Conservation (phyloP, 805 yeast species). For the Zygosaccharomyces gambellarensis region DNA sequence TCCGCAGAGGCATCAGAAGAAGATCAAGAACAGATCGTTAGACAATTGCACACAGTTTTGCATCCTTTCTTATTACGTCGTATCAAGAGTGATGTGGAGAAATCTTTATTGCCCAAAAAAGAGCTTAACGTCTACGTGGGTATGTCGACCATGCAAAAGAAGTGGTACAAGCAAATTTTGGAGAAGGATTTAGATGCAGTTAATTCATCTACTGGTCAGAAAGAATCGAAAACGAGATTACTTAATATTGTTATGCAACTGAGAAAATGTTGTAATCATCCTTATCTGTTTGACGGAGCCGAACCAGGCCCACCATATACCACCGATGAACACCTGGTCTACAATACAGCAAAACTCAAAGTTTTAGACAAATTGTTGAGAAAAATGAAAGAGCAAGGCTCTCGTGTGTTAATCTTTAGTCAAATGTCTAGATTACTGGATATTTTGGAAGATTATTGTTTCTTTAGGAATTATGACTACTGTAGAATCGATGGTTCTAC, state of each 20-base stretch:
- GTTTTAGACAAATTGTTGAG: conserved; percentile 64
- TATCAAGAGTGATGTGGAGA: conserved; percentile 77
- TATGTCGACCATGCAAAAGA: conserved; percentile 74
- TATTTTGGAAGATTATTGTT: conserved; percentile 74
- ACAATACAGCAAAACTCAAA: conserved; percentile 65
- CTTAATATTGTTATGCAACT: conserved; percentile 80
- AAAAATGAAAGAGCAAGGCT: conserved; percentile 61
- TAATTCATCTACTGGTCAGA: conserved; percentile 71
- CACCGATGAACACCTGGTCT: conserved; percentile 77
- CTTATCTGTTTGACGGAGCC: conserved; percentile 80
- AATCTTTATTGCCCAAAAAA: conserved; percentile 66
- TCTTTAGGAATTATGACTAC: conserved; percentile 61
- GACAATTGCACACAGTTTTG: conserved; percentile 69
- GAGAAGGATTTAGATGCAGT: conserved; percentile 83
- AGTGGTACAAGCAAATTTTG: conserved; percentile 69
- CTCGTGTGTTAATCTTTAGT: conserved; percentile 72
- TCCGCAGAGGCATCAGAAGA: conserved; percentile 39
- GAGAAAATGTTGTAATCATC: conserved; percentile 82
- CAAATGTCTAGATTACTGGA: conserved; percentile 83
- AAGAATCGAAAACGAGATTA: conserved; percentile 70
- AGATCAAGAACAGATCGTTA: conserved; percentile 50
- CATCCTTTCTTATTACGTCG: conserved; percentile 73
- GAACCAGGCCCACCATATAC: conserved; percentile 89
- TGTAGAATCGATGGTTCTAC: conserved; percentile 84
- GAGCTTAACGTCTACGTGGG: conserved; percentile 70